These are phyloP conservation scores for Dryas alaskensis DNA, from an alignment of 306 rosid genomes.

Conservation along the genomic window DNA sequence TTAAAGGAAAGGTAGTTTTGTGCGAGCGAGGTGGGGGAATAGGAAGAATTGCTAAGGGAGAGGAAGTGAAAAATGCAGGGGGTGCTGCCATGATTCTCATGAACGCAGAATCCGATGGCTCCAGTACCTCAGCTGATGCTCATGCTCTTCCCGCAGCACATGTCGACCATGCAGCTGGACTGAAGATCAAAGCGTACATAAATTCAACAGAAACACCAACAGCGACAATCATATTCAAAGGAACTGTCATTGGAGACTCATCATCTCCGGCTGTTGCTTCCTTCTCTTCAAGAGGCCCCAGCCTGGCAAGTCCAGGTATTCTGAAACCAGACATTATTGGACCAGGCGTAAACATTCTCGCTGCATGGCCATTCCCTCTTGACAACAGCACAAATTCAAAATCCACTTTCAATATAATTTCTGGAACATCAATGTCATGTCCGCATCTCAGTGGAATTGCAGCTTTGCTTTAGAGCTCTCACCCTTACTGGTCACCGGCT, in stretches of 20 bases:
- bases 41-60: slow-evolving; percentile 53
- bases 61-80: slow-evolving; percentile 60
- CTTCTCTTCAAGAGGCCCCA: slow-evolving; percentile 80
- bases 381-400: slow-evolving; percentile 37
- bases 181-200: slow-evolving; percentile 53
- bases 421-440: slow-evolving; percentile 82
- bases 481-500: slow-evolving; percentile 78
- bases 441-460: slow-evolving; percentile 85
- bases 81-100: slow-evolving; percentile 65
- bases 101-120: slow-evolving; percentile 44
- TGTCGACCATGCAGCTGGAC: slow-evolving; percentile 53
- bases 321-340: slow-evolving; percentile 72
- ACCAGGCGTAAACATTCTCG: slow-evolving; percentile 61
- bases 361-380: slow-evolving; percentile 65
- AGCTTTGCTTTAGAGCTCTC: slow-evolving; percentile 74
- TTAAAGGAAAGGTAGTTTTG: slow-evolving; percentile 52
- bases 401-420: slow-evolving; percentile 52
- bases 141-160: slow-evolving; percentile 68
- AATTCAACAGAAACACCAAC: slow-evolving; percentile 53
- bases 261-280: slow-evolving; percentile 50
- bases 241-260: slow-evolving; percentile 52
- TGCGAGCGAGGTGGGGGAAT: slow-evolving; percentile 65
- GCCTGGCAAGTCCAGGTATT: slow-evolving; percentile 62
- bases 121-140: slow-evolving; percentile 49
- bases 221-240: slow-evolving; percentile 58